phyloP scores from a whole-genome alignment of 2,329 filamentous ascomycete genomes.

The Thelonectria rubi region DNA sequence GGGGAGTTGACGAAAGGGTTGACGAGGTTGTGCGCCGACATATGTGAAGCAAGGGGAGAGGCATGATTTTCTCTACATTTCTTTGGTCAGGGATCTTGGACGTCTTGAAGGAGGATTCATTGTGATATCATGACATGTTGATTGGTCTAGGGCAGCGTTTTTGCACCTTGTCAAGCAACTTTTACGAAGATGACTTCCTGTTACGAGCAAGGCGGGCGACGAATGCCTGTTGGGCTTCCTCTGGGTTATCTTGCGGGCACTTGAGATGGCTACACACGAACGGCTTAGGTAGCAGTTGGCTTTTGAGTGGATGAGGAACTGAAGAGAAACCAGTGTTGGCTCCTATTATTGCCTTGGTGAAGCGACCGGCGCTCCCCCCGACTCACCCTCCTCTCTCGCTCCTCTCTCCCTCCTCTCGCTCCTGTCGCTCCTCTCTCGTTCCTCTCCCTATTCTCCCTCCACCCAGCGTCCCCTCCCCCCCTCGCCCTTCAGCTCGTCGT shows the following conservation, averaged over 20 bases:
- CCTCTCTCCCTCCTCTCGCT: no score
- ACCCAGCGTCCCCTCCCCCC: no score
- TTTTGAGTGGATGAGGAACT: background rate
- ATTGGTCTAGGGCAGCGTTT: conserved; percentile 7
- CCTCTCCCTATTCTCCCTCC: no score
- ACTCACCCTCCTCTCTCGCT: no score
- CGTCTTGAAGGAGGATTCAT: background rate
- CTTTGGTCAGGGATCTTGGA: conserved; percentile 3
- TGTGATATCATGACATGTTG: conserved; percentile 13
- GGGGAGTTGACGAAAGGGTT: background rate
- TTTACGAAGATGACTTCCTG: background rate
- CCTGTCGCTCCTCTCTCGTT: no score
- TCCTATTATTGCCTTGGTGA: background rate
- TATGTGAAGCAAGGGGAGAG: conserved; percentile 18
- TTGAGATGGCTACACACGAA: background rate
- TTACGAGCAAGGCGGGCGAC: background rate
- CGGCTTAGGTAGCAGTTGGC: no score
- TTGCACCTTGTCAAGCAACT: background rate
- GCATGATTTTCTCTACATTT: background rate
- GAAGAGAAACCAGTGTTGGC: background rate
- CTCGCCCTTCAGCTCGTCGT: background rate
- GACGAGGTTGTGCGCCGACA: conserved; percentile 20
- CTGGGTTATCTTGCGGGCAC: background rate
- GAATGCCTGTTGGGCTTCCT: background rate
- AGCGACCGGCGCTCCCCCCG: background rate